Conservation (phyloP, 306 rosid genomes). For the Castanospermum australe region DNA sequence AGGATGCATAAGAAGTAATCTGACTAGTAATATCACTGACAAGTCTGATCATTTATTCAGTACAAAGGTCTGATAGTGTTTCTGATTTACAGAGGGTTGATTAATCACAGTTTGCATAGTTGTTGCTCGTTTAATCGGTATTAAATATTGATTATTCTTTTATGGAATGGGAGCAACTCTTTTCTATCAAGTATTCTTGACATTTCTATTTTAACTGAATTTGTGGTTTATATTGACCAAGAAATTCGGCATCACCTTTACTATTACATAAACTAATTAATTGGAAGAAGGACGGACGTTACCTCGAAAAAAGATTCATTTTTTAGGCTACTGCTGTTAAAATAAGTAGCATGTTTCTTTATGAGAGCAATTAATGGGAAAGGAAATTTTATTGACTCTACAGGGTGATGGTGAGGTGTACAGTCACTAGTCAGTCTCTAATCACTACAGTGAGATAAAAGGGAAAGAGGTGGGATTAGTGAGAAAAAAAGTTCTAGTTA, state of each 20-base stretch:
- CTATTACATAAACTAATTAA: neutral
- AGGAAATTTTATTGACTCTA: neutral
- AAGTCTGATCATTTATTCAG: slow-evolving; percentile 3
- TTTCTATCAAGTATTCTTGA: neutral
- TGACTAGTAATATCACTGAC: slow-evolving; percentile 2
- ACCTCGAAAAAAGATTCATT: neutral
- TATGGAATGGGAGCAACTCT: slow-evolving; percentile 24
- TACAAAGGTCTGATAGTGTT: neutral
- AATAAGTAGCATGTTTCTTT: neutral
- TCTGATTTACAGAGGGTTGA: neutral
- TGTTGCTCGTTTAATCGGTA: too few species aligned
- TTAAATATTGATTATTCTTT: slow-evolving; percentile 16
- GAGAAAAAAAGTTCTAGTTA: too few species aligned
- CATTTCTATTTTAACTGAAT: neutral
- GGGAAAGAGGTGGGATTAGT: too few species aligned
- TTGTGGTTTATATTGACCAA: neutral
- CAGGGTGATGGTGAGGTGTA: too few species aligned
- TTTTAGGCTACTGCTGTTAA: neutral
- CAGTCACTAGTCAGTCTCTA: too few species aligned
- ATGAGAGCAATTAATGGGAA: neutral
- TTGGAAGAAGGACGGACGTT: too few species aligned
- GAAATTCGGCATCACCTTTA: neutral
- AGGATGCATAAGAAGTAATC: slow-evolving; percentile 49
- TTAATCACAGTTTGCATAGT: neutral
- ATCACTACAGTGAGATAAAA: too few species aligned